phyloP scores from a whole-genome alignment of 345 rosid genomes.

The Eucalyptus regnans region DNA sequence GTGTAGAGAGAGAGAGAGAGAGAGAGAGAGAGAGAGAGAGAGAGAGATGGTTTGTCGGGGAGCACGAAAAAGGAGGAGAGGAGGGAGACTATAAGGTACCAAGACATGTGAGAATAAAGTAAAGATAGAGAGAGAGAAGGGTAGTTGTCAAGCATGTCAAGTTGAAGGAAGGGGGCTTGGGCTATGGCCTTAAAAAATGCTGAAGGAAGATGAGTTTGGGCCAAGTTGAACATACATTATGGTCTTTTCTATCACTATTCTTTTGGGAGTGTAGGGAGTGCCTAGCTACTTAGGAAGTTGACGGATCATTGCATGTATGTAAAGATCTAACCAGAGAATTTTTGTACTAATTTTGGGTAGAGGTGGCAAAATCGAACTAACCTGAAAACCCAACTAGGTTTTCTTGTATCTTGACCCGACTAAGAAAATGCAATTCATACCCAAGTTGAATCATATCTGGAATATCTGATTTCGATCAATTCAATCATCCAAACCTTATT shows the following conservation, averaged over 20 bases:
- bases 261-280: not conserved
- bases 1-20: not conserved
- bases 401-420: not conserved
- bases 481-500: not conserved
- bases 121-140: not conserved
- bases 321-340: not conserved
- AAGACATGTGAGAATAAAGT: not conserved
- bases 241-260: not conserved
- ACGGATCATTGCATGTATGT: not conserved
- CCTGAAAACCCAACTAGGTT: not conserved
- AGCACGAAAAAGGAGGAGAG: not conserved
- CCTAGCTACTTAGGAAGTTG: not conserved
- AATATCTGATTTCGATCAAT: not conserved
- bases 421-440: not conserved
- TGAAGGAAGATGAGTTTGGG: not conserved
- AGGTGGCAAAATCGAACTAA: not conserved
- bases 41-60: not conserved
- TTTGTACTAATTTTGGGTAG: not conserved
- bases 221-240: not conserved
- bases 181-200: not conserved
- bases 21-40: not conserved
- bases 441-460: accelerated
- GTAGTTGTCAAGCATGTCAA: not conserved
- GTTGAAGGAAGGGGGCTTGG: not conserved
- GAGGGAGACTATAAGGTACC: not conserved